Evolutionary conservation across 345 rosid species (phyloP).

Genomic region (Mangifera indica): DNA sequence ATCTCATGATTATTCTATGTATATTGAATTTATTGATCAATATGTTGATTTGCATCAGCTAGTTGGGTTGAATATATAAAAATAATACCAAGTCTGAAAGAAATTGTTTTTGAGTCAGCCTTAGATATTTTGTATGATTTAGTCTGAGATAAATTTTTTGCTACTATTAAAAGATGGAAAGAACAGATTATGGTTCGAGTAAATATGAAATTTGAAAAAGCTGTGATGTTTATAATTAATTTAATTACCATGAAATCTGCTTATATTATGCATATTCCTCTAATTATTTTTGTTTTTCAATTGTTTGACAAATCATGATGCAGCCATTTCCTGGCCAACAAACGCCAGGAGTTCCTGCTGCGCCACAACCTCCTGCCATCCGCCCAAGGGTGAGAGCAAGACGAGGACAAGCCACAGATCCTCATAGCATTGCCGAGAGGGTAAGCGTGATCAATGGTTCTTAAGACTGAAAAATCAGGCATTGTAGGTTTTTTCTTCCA

Average conservation of each 20-base stretch:
- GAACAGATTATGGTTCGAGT: too few relatives aligned
- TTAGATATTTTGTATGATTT: too few relatives aligned
- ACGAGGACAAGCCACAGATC: conserved; percentile 67
- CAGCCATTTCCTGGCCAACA: conserved; percentile 53
- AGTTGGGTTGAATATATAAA: too few relatives aligned
- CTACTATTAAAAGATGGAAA: too few relatives aligned
- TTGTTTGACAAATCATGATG: conserved; percentile 7
- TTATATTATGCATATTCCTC: not conserved
- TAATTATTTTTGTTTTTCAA: not conserved
- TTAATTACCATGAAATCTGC: not conserved
- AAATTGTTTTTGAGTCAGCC: too few relatives aligned
- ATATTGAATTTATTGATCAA: too few relatives aligned
- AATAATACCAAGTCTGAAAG: not conserved
- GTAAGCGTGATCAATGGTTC: conserved; percentile 29
- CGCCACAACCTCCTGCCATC: conserved; percentile 40
- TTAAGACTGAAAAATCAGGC: not conserved
- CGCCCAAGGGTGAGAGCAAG: conserved; percentile 68
- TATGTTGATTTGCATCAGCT: too few relatives aligned
- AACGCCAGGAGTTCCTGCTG: conserved; percentile 34
- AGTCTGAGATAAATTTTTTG: too few relatives aligned
- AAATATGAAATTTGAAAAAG: too few relatives aligned
- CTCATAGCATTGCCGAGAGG: conserved; percentile 71
- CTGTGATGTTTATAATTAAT: not conserved
- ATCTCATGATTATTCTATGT: too few relatives aligned
- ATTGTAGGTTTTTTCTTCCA: not conserved